A percentile compares a stretch with the other conserved stretches of the same genome.
These are phyloP conservation scores for Effrenium voratum DNA, from an alignment of 73 alveolate species.

Conservation along the genomic window DNA sequence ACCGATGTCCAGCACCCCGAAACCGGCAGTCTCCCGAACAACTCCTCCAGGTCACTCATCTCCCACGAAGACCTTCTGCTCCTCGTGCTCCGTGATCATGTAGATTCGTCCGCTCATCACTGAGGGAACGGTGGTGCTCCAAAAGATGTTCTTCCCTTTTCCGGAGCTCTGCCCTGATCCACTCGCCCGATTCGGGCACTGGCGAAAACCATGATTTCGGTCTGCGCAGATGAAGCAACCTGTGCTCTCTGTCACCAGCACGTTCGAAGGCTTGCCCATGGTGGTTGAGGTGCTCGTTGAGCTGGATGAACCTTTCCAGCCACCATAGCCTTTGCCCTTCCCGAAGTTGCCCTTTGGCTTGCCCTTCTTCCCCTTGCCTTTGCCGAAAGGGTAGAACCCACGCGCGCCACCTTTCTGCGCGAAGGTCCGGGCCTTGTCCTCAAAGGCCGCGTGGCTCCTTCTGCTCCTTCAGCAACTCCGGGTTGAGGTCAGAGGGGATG, in stretches of 20 bases:
- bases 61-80: no score
- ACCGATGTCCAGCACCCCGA: slow-evolving; percentile 22
- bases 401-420: neutral
- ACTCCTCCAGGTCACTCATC: neutral
- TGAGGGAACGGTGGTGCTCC: no score
- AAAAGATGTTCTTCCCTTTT: neutral
- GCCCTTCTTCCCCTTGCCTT: neutral
- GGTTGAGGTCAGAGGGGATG: neutral
- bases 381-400: neutral
- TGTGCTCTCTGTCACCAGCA: neutral
- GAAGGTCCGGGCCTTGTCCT: neutral
- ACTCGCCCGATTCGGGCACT: neutral
- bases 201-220: neutral
- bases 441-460: neutral
- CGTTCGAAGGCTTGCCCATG: neutral
- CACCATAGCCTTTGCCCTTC: neutral
- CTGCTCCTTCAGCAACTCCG: neutral
- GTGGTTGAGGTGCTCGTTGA: neutral
- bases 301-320: neutral
- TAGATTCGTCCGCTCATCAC: no score
- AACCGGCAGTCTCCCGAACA: neutral
- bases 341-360: neutral
- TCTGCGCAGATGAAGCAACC: slow-evolving; percentile 28
- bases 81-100: no score
- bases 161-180: neutral